Conservation (phyloP, 192 early-diverging fungal species). For the Powellomyces hirtus region DNA sequence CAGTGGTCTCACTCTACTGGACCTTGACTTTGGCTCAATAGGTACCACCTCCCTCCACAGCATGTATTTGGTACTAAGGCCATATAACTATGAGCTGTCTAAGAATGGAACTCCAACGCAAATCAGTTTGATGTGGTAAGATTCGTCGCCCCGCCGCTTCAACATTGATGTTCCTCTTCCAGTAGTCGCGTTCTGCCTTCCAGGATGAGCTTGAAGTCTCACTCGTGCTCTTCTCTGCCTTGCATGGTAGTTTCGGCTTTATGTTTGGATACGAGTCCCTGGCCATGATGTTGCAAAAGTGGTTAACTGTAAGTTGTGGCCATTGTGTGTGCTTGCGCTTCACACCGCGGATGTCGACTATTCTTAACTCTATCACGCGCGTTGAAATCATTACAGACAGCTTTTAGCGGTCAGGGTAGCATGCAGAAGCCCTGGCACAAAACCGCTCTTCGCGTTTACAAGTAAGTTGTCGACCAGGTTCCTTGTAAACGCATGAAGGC, state of each 20-base stretch:
- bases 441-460: not conserved
- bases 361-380: too few relatives aligned
- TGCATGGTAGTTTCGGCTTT: constrained; percentile 7
- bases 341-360: too few relatives aligned
- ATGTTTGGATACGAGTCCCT: constrained; percentile 12
- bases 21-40: not conserved
- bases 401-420: too few relatives aligned
- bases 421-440: too few relatives aligned
- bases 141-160: not conserved
- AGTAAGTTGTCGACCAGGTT: too few relatives aligned
- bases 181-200: too few relatives aligned
- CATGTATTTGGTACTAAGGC: constrained; percentile 1
- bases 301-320: constrained; percentile 4
- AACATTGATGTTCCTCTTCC: too few relatives aligned
- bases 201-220: too few relatives aligned
- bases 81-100: not conserved
- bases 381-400: too few relatives aligned
- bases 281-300: constrained; percentile 9
- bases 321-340: too few relatives aligned
- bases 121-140: constrained; percentile 12
- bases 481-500: not conserved
- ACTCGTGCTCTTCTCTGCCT: too few relatives aligned
- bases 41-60: not conserved
- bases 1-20: not conserved
- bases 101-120: constrained; percentile 5